Conservation (phyloP, 192 early-diverging fungal species). For the Chytriomyces hyalinus region DNA sequence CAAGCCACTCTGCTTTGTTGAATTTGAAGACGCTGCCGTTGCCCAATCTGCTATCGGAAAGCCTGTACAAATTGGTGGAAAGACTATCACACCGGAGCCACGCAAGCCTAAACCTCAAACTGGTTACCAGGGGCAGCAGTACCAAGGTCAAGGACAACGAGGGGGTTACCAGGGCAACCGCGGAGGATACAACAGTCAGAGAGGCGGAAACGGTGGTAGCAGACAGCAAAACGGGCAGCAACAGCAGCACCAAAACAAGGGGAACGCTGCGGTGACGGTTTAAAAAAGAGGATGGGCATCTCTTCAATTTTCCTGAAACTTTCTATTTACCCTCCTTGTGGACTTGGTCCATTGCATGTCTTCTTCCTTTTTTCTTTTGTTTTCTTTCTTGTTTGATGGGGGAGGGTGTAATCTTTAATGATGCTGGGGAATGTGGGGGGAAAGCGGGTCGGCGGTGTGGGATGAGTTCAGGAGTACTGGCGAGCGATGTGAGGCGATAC, state of each 20-base stretch:
- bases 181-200: neutral
- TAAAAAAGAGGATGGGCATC: too few species aligned
- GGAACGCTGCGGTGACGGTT: too few species aligned
- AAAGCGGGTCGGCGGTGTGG: too few species aligned
- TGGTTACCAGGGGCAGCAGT: conserved; percentile 6
- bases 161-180: neutral
- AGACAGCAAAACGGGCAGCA: neutral
- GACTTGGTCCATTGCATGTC: too few species aligned
- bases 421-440: too few species aligned
- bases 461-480: too few species aligned
- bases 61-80: conserved; percentile 48
- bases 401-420: too few species aligned
- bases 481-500: too few species aligned
- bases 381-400: too few species aligned
- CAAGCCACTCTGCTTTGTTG: conserved; percentile 70
- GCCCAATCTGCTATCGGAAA: conserved; percentile 70
- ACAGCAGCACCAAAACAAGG: conserved; percentile 12
- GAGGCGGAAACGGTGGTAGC: conserved; percentile 2
- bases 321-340: too few species aligned
- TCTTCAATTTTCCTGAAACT: too few species aligned
- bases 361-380: too few species aligned
- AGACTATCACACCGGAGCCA: conserved; percentile 56
- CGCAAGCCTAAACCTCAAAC: conserved; percentile 32
- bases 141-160: conserved; percentile 2
- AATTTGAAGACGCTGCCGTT: conserved; percentile 67